Conservation (phyloP, 1,139 yeast genomes). For the Candida neerlandica region DNA sequence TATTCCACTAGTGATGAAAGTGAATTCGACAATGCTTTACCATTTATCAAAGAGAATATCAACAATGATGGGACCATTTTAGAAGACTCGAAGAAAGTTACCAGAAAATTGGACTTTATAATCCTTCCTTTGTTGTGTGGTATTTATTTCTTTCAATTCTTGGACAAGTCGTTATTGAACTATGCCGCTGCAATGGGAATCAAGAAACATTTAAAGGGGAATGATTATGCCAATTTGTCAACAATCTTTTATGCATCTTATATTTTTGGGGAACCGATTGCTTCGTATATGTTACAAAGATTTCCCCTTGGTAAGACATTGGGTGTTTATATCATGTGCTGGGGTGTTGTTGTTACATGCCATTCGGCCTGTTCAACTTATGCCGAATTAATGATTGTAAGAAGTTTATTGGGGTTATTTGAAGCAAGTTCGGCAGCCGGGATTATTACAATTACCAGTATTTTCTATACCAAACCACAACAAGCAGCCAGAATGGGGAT, state of each 20-base stretch:
- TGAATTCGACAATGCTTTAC: conserved; percentile 16
- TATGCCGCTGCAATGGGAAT: conserved; percentile 58
- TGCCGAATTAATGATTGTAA: conserved; percentile 42
- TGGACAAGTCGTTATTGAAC: conserved; percentile 47
- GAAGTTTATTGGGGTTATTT: conserved; percentile 43
- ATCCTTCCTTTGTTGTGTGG: conserved; percentile 39
- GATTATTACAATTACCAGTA: conserved; percentile 41
- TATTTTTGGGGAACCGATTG: conserved; percentile 49
- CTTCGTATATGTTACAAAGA: conserved; percentile 38
- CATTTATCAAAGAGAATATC: conserved; percentile 11
- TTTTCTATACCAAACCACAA: conserved; percentile 45
- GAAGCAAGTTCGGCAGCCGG: conserved; percentile 52
- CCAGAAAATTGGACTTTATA: conserved; percentile 30
- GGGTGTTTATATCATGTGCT: conserved; percentile 35
- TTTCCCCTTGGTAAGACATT: conserved; percentile 44
- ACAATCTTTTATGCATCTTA: conserved; percentile 49
- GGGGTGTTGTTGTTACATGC: conserved; percentile 45
- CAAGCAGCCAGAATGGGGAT: conserved; percentile 39
- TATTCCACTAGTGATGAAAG: conserved; percentile 5
- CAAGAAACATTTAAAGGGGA: conserved; percentile 31
- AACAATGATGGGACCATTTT: conserved; percentile 1
- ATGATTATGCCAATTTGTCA: conserved; percentile 44
- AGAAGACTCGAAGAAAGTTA: conserved; percentile 14
- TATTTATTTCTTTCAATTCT: conserved; percentile 45
- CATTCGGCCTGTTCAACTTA: conserved; percentile 39